These are phyloP conservation scores for Telfairia occidentalis DNA, from an alignment of 331 rosid genomes.

Conservation along the genomic window DNA sequence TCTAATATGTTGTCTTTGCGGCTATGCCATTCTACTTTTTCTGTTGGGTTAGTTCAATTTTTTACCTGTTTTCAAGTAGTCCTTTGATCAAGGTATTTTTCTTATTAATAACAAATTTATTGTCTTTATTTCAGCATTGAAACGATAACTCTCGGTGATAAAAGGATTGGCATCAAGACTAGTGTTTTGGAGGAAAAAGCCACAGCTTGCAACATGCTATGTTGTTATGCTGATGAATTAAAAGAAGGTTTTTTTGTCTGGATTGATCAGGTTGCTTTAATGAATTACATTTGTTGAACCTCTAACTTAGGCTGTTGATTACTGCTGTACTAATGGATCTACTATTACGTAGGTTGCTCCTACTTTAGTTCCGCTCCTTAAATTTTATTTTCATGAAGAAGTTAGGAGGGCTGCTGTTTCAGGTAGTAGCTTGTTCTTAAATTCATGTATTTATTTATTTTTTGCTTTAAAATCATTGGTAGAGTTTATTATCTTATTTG, in stretches of 20 bases:
- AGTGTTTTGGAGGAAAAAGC: conserved; percentile 93
- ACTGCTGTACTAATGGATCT: conserved; percentile 8
- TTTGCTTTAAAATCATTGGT: not conserved
- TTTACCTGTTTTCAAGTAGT: not conserved
- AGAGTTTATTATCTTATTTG: not conserved
- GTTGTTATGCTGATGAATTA: conserved; percentile 92
- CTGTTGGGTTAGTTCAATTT: not conserved
- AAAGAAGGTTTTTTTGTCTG: conserved; percentile 95
- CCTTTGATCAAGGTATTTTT: not conserved
- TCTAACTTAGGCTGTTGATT: not conserved
- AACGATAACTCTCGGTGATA: conserved; percentile 94
- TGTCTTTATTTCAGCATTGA: conserved; percentile 48
- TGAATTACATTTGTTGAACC: not conserved
- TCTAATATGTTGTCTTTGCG: not conserved
- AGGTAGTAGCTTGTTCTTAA: conserved; percentile 28
- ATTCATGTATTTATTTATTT: not conserved
- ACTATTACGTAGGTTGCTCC: conserved; percentile 58
- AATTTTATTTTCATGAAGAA: conserved; percentile 91
- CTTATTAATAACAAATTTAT: not conserved
- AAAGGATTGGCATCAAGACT: conserved; percentile 88
- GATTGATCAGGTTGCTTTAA: conserved; percentile 78
- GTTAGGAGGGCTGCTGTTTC: conserved; percentile 96
- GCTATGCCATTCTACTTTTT: not conserved
- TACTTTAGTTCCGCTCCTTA: conserved; percentile 80
- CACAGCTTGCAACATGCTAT: conserved; percentile 91